phyloP scores from a whole-genome alignment of 441 rosid genomes.

The Euphorbia corollata region DNA sequence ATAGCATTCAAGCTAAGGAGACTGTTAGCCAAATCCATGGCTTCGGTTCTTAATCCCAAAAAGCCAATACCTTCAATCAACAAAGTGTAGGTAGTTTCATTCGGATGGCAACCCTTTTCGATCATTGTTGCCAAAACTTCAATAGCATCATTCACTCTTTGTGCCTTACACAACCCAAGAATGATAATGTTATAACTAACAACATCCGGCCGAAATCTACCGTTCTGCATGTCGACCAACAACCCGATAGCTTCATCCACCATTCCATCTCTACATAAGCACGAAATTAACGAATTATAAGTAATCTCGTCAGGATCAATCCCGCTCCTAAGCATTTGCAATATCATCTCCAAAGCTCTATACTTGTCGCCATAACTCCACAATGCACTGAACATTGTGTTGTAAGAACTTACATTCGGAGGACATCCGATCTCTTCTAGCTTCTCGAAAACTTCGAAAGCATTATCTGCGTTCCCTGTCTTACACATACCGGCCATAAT shows the following conservation, averaged over 20 bases:
- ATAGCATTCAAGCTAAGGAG: slow-evolving; percentile 45
- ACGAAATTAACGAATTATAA: slow-evolving; percentile 65
- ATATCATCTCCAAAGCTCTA: slow-evolving; percentile 49
- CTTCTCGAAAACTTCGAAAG: slow-evolving; percentile 57
- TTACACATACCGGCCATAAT: slow-evolving; percentile 58
- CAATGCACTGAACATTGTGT: slow-evolving; percentile 60
- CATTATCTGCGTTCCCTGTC: slow-evolving; percentile 58
- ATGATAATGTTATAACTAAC: slow-evolving; percentile 60
- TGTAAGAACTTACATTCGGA: slow-evolving; percentile 63
- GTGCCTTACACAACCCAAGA: slow-evolving; percentile 61
- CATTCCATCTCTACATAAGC: slow-evolving; percentile 79
- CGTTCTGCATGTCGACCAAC: slow-evolving; percentile 57
- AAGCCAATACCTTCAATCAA: slow-evolving; percentile 67
- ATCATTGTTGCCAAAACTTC: slow-evolving; percentile 58
- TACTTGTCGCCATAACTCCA: slow-evolving; percentile 57
- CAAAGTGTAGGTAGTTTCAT: slow-evolving; percentile 56
- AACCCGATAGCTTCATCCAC: slow-evolving; percentile 63
- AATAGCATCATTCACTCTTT: slow-evolving; percentile 51
- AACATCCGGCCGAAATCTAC: slow-evolving; percentile 45
- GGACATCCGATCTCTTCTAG: slow-evolving; percentile 62
- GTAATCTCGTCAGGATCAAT: slow-evolving; percentile 64
- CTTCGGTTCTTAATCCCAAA: slow-evolving; percentile 58
- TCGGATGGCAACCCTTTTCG: slow-evolving; percentile 53
- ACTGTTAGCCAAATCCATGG: slow-evolving; percentile 57
- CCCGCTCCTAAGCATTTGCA: slow-evolving; percentile 48